Base-by-base conservation (phyloP, 192 early-diverging fungal genomes). In the Umbelopsis ramanniana region DNA sequence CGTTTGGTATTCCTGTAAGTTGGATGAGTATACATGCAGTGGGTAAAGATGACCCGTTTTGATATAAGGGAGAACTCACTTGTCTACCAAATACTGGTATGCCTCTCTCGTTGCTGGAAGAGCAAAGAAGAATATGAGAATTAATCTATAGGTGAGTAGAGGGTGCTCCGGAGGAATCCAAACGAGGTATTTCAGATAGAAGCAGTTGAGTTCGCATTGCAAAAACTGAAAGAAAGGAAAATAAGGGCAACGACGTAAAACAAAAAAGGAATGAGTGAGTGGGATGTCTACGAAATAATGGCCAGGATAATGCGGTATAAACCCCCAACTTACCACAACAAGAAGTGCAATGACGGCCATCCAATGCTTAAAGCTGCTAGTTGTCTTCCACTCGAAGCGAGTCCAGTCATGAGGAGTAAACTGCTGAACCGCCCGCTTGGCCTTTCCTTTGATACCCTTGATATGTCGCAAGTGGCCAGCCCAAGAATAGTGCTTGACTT, bases 331-430 rank as follows among this genome's bases (percentile, higher is more conserved):
- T 87, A 92, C 91, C 72, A 93, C 85, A 66, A 93, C 86, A 6
- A 95, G 74, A 22, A 95, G 67, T 40, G 72, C 82, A 45, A 97
- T 78, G 29, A 96, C 91, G 7, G 92, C 93, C 50, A 90, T 73
- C 82, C 93, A 97, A 79, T 90, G 95, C 81, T 91, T 93, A 78
- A 96, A 94, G 57, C 89, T 93, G 47, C 88, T 91, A 4, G 97
- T 96, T 5, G 92, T 83, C 26, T 89, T 92, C 96, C 96, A 98
- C 71, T 93, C 87, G 71, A 96, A 98, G 55, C 84, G 87, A 5
- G 96, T 97, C 97, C 97, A 98, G 75, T 89, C 89, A 79, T 94
- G 92, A 53, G 97, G 97, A 26, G 96, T 97, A 67, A 98, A 97
- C 80, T 98, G 97, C 15, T 91, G 89, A 47, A 95, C 90, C 2